Evolutionary conservation across 176 grass and related monocot genomes (phyloP).

Genomic region (Aegilops tauschii): DNA sequence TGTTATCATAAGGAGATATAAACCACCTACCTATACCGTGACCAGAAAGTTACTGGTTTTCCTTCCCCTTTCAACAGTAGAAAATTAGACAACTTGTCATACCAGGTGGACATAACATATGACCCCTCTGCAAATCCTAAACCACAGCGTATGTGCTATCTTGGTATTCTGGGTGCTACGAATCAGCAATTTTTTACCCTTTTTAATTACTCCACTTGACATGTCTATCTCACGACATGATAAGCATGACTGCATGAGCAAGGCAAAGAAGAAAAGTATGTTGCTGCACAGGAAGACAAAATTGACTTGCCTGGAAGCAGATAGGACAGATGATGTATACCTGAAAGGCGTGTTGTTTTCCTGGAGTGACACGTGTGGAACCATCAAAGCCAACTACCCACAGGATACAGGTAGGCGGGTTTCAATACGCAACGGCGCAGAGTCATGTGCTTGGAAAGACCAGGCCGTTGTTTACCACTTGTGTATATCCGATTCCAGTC

Average conservation of each 20-base stretch:
- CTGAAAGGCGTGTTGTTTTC: conserved; percentile 23
- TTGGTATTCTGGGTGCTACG: background rate
- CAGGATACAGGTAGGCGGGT: conserved; percentile 20
- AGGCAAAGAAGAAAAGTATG: background rate
- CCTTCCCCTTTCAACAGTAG: background rate
- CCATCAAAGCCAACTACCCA: conserved; percentile 28
- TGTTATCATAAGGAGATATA: background rate
- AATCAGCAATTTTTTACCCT: background rate
- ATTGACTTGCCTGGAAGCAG: conserved; percentile 10
- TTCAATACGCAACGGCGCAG: background rate
- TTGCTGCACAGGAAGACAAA: background rate
- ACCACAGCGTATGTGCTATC: background rate
- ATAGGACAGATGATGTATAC: conserved; percentile 15
- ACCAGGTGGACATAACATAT: background rate
- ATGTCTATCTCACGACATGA: background rate
- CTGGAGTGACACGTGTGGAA: conserved; percentile 24
- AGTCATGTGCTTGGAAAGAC: conserved; percentile 26
- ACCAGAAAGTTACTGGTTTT: background rate
- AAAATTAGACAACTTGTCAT: background rate
- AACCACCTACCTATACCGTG: background rate
- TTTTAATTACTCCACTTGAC: background rate
- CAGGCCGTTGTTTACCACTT: conserved; percentile 21
- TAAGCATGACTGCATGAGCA: background rate
- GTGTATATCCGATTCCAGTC: conserved; percentile 28
- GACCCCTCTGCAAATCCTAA: background rate